These are phyloP conservation scores for Grosmannia huntii DNA, from an alignment of 2,329 filamentous ascomycete genomes.

Conservation along the genomic window DNA sequence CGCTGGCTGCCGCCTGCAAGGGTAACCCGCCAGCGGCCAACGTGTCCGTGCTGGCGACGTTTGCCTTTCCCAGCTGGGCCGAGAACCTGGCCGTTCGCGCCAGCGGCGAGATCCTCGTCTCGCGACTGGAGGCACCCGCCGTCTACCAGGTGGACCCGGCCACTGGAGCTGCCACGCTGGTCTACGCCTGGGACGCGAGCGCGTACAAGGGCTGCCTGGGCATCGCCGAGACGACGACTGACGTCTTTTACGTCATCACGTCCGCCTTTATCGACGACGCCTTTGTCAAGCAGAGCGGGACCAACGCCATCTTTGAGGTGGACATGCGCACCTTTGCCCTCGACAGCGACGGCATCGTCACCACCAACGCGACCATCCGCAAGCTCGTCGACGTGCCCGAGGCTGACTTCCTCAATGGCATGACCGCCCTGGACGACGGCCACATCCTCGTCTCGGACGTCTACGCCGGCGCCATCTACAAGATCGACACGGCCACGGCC, in stretches of 20 bases:
- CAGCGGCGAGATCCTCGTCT: slow-evolving; percentile 22
- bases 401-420: slow-evolving; percentile 17
- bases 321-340: slow-evolving; percentile 13
- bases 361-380: slow-evolving; percentile 10
- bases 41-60: slow-evolving; percentile 1
- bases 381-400: slow-evolving; percentile 12
- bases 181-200: slow-evolving; percentile 16
- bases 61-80: not conserved
- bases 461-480: slow-evolving; percentile 14
- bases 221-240: slow-evolving; percentile 21
- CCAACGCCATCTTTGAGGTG: slow-evolving; percentile 14
- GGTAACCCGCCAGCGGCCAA: not conserved
- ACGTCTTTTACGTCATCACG: slow-evolving; percentile 21
- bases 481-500: slow-evolving; percentile 13
- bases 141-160: slow-evolving; percentile 21
- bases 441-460: slow-evolving; percentile 15
- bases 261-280: slow-evolving; percentile 14
- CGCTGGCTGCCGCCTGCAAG: not conserved
- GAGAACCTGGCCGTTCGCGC: slow-evolving; percentile 25
- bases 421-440: slow-evolving; percentile 8
- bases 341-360: not conserved
- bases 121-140: slow-evolving; percentile 18
- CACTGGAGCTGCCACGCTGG: slow-evolving; percentile 11
- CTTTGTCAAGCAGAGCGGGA: slow-evolving; percentile 7
- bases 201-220: slow-evolving; percentile 17